A percentile compares a stretch with the other conserved stretches of the same genome.
Evolutionary conservation across 768 basidiomycete species (phyloP).

Genomic region (Naematelia aurantialba): DNA sequence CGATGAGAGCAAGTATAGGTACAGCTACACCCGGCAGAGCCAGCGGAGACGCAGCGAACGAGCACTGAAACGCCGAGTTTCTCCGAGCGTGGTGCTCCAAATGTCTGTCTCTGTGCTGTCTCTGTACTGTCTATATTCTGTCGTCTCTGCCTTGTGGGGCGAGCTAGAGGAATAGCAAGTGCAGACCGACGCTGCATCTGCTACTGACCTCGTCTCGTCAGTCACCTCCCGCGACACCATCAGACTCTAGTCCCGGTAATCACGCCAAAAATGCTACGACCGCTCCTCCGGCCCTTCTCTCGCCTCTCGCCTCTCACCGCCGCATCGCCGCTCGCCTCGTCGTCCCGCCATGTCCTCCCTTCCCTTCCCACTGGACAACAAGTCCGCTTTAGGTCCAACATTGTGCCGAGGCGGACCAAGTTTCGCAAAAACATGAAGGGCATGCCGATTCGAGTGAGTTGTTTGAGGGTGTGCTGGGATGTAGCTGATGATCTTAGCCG

Average conservation of each 20-base stretch:
- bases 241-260: no score
- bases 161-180: no score
- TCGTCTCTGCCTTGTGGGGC: no score
- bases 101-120: not conserved
- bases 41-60: not conserved
- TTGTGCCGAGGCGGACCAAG: conserved; percentile 79
- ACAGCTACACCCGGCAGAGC: not conserved
- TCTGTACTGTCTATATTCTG: not conserved
- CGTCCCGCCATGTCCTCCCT: conserved; percentile 23
- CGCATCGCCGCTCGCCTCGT: conserved; percentile 20
- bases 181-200: no score
- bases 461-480: not conserved
- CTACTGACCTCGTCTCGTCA: no score
- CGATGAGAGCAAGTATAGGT: not conserved
- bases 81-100: conserved; percentile 9
- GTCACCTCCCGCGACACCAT: not conserved
- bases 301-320: no score
- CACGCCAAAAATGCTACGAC: conserved; percentile 7
- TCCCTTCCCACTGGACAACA: conserved; percentile 18
- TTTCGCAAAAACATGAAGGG: conserved; percentile 89
- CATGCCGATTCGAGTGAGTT: conserved; percentile 50
- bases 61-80: conserved; percentile 11
- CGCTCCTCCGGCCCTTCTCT: conserved; percentile 25
- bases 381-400: conserved; percentile 34
- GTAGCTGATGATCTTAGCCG: conserved; percentile 10